Conservation (phyloP, 2,329 filamentous ascomycete species). For the Ascochyta lentis region DNA sequence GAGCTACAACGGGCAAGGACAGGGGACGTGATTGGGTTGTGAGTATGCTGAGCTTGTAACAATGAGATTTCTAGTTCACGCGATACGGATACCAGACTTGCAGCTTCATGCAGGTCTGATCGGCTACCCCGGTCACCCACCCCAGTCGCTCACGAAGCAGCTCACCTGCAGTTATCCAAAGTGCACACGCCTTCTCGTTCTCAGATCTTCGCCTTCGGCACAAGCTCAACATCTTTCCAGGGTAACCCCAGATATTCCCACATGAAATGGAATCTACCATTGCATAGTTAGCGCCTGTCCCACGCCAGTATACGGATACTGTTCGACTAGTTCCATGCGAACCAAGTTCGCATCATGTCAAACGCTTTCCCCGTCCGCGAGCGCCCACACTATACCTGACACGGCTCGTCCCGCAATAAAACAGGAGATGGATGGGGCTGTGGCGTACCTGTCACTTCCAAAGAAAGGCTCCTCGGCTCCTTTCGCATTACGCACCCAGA, state of each 20-base stretch:
- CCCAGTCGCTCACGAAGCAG: background rate
- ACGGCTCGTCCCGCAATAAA: constrained; percentile 5
- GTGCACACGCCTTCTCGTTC: background rate
- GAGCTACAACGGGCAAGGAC: background rate
- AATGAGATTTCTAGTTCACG: background rate
- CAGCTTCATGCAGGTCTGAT: constrained; percentile 1
- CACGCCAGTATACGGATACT: background rate
- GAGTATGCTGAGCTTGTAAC: background rate
- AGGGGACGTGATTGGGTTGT: background rate
- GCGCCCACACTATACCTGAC: constrained; percentile 17
- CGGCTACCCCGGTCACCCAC: background rate
- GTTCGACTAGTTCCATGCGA: constrained; percentile 22
- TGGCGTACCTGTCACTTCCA: constrained; percentile 70
- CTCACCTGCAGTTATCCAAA: constrained; percentile 1
- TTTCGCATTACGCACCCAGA: constrained; percentile 67
- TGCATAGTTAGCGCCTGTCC: constrained; percentile 21
- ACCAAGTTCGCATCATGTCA: constrained; percentile 18
- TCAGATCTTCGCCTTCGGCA: constrained; percentile 47
- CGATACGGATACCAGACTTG: background rate
- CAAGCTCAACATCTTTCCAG: constrained; percentile 61
- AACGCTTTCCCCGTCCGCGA: constrained; percentile 15
- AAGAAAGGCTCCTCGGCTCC: constrained; percentile 74
- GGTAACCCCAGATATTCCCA: constrained; percentile 70
- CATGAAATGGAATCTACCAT: constrained; percentile 68
- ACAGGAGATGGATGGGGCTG: background rate